Conservation (phyloP, 169 alveolate species). For the Miamiensis avidus region DNA sequence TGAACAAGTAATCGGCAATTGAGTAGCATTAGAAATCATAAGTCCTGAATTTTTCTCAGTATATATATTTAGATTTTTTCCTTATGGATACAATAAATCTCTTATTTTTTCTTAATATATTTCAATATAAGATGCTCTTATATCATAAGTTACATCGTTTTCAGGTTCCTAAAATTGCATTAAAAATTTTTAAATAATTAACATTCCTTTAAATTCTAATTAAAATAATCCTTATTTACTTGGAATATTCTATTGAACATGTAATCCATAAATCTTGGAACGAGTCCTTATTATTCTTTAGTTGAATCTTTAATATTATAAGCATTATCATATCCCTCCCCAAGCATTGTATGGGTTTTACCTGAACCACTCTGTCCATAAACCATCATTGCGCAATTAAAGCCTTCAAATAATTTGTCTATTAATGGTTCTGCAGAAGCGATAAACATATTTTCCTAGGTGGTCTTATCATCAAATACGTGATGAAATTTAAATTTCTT, state of each 20-base stretch:
- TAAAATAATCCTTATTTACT: too few relatives aligned
- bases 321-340: neutral
- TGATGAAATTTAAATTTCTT: too few relatives aligned
- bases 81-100: constrained; percentile 73
- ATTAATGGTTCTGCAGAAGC: neutral
- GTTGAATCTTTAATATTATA: neutral
- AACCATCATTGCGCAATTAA: neutral
- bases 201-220: too few relatives aligned
- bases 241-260: neutral
- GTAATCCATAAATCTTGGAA: neutral
- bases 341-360: neutral
- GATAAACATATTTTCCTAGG: neutral
- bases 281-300: neutral
- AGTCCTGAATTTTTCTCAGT: neutral
- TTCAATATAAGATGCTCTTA: constrained; percentile 85
- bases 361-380: neutral
- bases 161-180: neutral
- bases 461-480: too few relatives aligned
- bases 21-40: constrained; percentile 58
- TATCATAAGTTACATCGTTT: neutral
- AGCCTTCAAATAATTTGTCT: neutral
- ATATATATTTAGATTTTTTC: constrained; percentile 31
- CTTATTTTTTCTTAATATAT: constrained; percentile 89
- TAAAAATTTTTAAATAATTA: too few relatives aligned
- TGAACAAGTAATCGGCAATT: constrained; percentile 84